Evolutionary conservation across 176 grass and related monocot species (phyloP).

Genomic region (Luzula sylvatica): DNA sequence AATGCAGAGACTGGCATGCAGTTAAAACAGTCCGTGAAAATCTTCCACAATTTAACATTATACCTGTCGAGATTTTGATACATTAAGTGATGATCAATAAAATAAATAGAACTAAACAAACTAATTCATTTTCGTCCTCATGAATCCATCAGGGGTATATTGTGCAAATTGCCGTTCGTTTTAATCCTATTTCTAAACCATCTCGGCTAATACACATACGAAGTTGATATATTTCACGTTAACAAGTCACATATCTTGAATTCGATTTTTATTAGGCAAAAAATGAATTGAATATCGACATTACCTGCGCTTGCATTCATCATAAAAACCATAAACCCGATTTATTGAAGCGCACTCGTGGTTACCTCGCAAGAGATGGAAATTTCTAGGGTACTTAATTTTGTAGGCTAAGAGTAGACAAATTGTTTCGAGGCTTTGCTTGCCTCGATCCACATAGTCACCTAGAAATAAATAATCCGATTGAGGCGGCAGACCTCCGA

Average conservation of each 20-base stretch:
- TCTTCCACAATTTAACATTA: slow-evolving; percentile 36
- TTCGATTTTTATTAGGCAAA: too few relatives aligned
- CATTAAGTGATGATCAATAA: too few relatives aligned
- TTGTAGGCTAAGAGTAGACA: slow-evolving; percentile 56
- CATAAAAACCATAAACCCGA: slow-evolving; percentile 54
- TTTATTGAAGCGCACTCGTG: slow-evolving; percentile 55
- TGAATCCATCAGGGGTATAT: too few relatives aligned
- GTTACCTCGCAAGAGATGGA: slow-evolving; percentile 49
- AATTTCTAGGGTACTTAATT: slow-evolving; percentile 37
- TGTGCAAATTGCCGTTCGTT: too few relatives aligned
- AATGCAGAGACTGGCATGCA: slow-evolving; percentile 50
- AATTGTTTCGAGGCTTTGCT: slow-evolving; percentile 54
- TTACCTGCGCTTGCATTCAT: slow-evolving; percentile 47
- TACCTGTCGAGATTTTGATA: slow-evolving; percentile 21
- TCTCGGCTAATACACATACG: too few relatives aligned
- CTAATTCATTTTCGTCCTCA: too few relatives aligned
- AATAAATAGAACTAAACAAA: too few relatives aligned
- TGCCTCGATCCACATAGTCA: slow-evolving; percentile 58
- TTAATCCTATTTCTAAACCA: too few relatives aligned
- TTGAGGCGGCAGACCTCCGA: slow-evolving; percentile 25
- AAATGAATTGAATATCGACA: not conserved
- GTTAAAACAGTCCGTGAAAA: slow-evolving; percentile 62
- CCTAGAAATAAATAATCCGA: slow-evolving; percentile 49
- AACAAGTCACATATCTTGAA: too few relatives aligned
- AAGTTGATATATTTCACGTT: too few relatives aligned